phyloP scores from a whole-genome alignment of 2,329 filamentous ascomycete species.

The Curvularia hawaiiensis region DNA sequence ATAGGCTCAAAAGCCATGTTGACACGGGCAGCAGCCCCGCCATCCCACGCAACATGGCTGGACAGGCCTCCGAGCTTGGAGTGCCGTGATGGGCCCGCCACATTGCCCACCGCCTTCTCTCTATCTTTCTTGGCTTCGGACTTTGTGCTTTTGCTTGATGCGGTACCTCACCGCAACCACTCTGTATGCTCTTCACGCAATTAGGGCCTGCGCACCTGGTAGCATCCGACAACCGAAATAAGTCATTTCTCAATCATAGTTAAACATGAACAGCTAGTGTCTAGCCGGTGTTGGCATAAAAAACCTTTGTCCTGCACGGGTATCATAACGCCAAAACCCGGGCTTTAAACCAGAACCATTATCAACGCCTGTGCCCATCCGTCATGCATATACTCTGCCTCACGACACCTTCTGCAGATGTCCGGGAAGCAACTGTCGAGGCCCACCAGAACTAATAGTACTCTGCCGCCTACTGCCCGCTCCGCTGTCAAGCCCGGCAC shows the following conservation, averaged over 20 bases:
- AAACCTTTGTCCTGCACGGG: conserved; percentile 6
- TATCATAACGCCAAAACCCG: conserved; percentile 7
- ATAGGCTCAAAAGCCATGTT: conserved; percentile 10
- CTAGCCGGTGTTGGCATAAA: not conserved
- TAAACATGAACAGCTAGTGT: not conserved
- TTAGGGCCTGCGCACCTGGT: not conserved
- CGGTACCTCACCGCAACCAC: not conserved
- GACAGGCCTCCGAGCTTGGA: conserved; percentile 10
- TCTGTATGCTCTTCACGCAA: not conserved
- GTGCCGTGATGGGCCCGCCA: conserved; percentile 11
- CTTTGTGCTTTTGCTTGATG: not conserved
- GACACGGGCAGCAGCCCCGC: conserved; percentile 15
- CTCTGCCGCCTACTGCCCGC: conserved; percentile 38
- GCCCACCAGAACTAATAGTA: conserved; percentile 37
- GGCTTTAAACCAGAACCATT: not conserved
- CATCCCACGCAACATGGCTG: conserved; percentile 19
- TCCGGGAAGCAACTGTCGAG: conserved; percentile 45
- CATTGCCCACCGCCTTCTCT: conserved; percentile 2
- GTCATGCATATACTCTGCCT: conserved; percentile 24
- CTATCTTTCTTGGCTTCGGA: not conserved
- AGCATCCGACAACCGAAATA: not conserved
- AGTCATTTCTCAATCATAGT: not conserved
- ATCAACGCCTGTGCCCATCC: conserved; percentile 29
- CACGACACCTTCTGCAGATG: conserved; percentile 31
- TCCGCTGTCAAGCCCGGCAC: conserved; percentile 37